Evolutionary conservation across 2,329 filamentous ascomycete genomes (phyloP), one percentile per base, ranked within the genome.

Genomic region (Ambrosiella cleistominuta): DNA sequence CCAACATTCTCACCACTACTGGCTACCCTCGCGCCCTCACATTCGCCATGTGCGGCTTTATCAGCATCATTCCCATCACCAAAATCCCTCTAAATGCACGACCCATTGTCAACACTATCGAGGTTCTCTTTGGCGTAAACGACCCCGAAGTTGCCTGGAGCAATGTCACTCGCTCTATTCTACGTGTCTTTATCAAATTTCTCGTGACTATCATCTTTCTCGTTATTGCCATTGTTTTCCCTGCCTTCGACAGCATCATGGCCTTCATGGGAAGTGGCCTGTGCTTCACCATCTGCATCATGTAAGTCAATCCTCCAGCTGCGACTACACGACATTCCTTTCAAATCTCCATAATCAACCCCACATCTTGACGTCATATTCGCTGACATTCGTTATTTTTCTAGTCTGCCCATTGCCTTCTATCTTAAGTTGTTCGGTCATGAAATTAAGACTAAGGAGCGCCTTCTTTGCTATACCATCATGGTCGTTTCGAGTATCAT

Each of bases 221-320:
- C 38, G 66, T 79, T 54, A 85, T 96, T 60, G 82, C 90, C 6
- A 74, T 81, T 53, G 61, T 75, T 1, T 80, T 81, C 66, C 89
- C 90, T 0, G 79, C 81, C 0, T 95, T 95, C 66, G 89, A 95
- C 67, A 83, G 83, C 56, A 90, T 95, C 66, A 95, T 95, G 83
- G 86, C 86, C 3, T 83, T 95, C 62, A 82, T 97, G 72, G 91
- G 93, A 11, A 88, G 86, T 44, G 85, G 89, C 2, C 77, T 95
- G 13, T 96, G 91, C 71, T 95, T 95, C 65, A 88, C 87, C 15
- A 94, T 97, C 63, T 97, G 91, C 70, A 83, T 97, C 63, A 89
- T 95, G 69, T 75, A 65, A 67, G 74, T 51, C 15, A 38, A 38
- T 51, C 39, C 55, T 49, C 40, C 40, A 42, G 11, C 3, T 12